Base-by-base conservation (phyloP, 1,139 yeast genomes). In the Yamadazyma dendronema region DNA sequence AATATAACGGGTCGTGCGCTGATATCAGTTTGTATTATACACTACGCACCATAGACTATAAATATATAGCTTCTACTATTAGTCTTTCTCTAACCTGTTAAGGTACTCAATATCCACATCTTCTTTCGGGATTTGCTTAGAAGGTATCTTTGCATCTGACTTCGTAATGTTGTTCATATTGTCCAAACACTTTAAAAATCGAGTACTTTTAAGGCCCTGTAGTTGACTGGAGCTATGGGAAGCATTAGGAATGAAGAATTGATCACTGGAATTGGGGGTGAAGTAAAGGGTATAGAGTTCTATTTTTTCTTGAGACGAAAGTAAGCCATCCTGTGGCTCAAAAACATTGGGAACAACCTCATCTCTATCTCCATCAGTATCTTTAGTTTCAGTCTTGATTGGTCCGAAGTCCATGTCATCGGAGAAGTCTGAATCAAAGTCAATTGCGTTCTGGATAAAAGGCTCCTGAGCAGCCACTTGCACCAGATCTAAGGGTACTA, bases 221-320 rank as follows among this genome's bases (percentile, higher is more conserved):
- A 19, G 9, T 7, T 19, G 6, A 19, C 22, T 19, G 22, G 6
- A 7, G 9, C 9, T 19, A 7, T 6, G 8, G 9, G 8, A 19
- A 6, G 6, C 9, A 7, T 19, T 19, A 9, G 22, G 22, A 7
- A 9, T 9, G 9, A 19, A 19, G 9, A 19, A 19, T 9, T 19
- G 22, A 19, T 19, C 9, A 19, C 8, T 9, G 9, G 22, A 9
- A 19, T 19, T 19, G 6, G 22, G 46, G 24, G 37, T 38, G 31
- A 40, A 44, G 34, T 44, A 44, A 30, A 42, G 37, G n/a, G 71
- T 61, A 45, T 65, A 66, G 3, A 69, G 55, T 27, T 67, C 68
- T 34, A 54, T 44, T 34, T 48, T 49, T 26, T 68, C 55, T 3
- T 53, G 56, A 11, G 59, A 52, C 9, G 48, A 53, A 16, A 69